Evolutionary conservation across 2,329 filamentous ascomycete genomes (phyloP).

Genomic region (Colletotrichum eremochloae): DNA sequence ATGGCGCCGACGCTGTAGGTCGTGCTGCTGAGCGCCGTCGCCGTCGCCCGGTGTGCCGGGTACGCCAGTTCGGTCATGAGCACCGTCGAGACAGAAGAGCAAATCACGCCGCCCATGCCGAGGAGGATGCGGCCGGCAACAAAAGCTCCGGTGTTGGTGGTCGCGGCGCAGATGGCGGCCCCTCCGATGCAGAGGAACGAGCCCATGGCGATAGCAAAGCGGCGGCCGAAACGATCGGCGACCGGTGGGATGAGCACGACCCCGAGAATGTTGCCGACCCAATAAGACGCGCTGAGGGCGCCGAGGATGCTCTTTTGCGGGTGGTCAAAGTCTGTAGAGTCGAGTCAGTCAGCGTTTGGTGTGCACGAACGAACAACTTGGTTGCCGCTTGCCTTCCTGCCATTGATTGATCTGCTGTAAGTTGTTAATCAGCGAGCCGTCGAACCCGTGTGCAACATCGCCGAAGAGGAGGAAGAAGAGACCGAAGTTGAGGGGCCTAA

Average conservation of each 20-base stretch:
- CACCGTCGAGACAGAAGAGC: constrained; percentile 63
- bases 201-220: constrained; percentile 49
- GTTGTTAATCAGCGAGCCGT: constrained; percentile 64
- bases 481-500: constrained; percentile 33
- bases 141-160: constrained; percentile 60
- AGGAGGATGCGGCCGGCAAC: constrained; percentile 56
- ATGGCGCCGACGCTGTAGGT: constrained; percentile 55
- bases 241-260: constrained; percentile 52
- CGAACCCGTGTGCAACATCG: constrained; percentile 61
- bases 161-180: constrained; percentile 56
- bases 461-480: constrained; percentile 52
- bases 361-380: too few species aligned
- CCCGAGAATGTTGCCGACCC: constrained; percentile 54
- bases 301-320: constrained; percentile 50
- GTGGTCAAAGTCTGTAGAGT: constrained; percentile 48
- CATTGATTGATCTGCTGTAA: constrained; percentile 59
- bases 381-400: constrained; percentile 49
- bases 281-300: constrained; percentile 58
- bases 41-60: constrained; percentile 40
- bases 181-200: constrained; percentile 51
- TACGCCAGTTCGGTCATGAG: constrained; percentile 53
- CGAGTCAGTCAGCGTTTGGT: neutral
- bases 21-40: constrained; percentile 53
- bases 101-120: constrained; percentile 57
- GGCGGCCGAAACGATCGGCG: constrained; percentile 50